Conservation (phyloP, 2,329 filamentous ascomycete genomes). For the Mycosphaerella sp. region DNA sequence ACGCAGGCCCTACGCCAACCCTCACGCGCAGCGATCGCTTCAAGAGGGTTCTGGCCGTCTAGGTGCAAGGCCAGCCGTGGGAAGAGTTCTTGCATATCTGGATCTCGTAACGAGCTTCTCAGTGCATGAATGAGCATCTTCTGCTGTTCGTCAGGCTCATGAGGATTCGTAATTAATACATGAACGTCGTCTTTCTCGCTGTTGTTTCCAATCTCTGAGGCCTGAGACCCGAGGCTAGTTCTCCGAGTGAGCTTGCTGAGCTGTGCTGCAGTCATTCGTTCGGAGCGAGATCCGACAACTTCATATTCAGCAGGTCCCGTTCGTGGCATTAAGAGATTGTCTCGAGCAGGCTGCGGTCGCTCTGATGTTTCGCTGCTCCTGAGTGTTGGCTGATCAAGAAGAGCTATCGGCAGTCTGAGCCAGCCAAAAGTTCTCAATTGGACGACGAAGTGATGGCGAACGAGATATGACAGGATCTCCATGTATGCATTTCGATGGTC, state of each 20-base stretch:
- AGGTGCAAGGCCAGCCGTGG: conserved; percentile 74
- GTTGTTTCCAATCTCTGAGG: neutral
- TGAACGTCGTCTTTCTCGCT: neutral
- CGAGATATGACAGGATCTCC: conserved; percentile 85
- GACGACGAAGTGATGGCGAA: conserved; percentile 88
- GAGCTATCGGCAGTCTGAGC: conserved; percentile 60
- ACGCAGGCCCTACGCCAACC: conserved; percentile 72
- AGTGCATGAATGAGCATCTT: conserved; percentile 13
- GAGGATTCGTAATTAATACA: conserved; percentile 22
- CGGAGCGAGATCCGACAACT: conserved; percentile 23
- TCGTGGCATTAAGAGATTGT: conserved; percentile 24
- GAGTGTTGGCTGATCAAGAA: conserved; percentile 36
- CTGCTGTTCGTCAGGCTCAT: conserved; percentile 15
- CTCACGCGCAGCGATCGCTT: conserved; percentile 79
- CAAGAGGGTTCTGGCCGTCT: conserved; percentile 75
- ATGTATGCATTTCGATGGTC: conserved; percentile 84
- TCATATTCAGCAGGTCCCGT: conserved; percentile 25
- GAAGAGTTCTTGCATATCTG: conserved; percentile 61
- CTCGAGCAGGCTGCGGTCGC: conserved; percentile 10
- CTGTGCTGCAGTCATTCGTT: conserved; percentile 19
- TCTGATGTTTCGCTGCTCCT: neutral
- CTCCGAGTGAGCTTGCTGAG: conserved; percentile 10
- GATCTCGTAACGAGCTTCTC: conserved; percentile 33
- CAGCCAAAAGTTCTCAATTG: conserved; percentile 89
- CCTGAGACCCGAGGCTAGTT: conserved; percentile 11